phyloP scores from a whole-genome alignment of 768 basidiomycete species.

The Botryobasidium botryosum region DNA sequence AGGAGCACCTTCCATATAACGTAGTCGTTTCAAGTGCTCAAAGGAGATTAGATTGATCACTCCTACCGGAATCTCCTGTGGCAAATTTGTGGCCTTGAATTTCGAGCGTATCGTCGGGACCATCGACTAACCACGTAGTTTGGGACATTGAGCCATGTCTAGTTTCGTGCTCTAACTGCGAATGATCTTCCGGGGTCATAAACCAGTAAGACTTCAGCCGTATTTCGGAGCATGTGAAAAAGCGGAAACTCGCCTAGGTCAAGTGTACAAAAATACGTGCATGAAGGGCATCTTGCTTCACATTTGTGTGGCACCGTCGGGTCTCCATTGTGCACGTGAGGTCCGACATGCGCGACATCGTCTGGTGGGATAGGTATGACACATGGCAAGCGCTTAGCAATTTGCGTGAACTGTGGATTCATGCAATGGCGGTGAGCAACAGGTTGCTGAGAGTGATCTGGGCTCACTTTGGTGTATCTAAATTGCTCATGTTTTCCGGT shows the following conservation, averaged over 20 bases:
- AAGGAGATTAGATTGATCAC: too few relatives aligned
- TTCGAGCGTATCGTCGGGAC: conserved; percentile 32
- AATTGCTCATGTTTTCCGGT: conserved; percentile 42
- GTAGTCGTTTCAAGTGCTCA: too few relatives aligned
- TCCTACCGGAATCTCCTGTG: conserved; percentile 17
- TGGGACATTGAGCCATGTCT: conserved; percentile 46
- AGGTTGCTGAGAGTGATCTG: background rate
- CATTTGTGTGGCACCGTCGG: too few relatives aligned
- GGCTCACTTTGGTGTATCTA: conserved; percentile 41
- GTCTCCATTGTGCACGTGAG: conserved; percentile 38
- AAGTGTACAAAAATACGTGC: too few relatives aligned
- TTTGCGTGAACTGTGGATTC: conserved; percentile 18
- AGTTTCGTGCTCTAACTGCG: conserved; percentile 47
- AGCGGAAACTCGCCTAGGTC: too few relatives aligned
- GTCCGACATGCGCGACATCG: conserved; percentile 26
- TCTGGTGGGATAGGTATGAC: conserved; percentile 30
- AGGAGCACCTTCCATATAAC: too few relatives aligned
- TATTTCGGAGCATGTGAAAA: too few relatives aligned
- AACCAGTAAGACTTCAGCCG: too few relatives aligned
- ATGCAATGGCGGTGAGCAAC: background rate
- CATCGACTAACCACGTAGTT: conserved; percentile 40
- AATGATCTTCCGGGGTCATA: too few relatives aligned
- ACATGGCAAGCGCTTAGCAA: conserved; percentile 34
- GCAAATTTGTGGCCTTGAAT: conserved; percentile 34
- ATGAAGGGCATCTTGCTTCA: too few relatives aligned